Conservation (phyloP, 257 asterid species). For the Phtheirospermum japonicum region DNA sequence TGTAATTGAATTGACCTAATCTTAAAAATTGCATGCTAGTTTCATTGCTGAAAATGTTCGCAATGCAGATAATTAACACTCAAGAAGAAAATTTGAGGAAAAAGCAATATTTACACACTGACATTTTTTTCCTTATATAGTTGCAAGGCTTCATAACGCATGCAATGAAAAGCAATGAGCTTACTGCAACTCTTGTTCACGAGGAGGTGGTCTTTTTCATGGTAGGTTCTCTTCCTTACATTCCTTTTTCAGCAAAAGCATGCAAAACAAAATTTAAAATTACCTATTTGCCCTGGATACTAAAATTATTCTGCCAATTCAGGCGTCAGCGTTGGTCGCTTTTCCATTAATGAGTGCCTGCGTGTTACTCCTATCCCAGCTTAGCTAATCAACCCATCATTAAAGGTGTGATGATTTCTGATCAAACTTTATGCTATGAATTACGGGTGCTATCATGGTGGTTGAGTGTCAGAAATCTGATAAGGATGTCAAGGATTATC, state of each 20-base stretch:
- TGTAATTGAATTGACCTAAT: background rate
- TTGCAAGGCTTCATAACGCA: conserved; percentile 62
- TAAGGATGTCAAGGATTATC: background rate
- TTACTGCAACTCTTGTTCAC: conserved; percentile 61
- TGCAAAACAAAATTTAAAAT: background rate
- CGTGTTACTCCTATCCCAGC: conserved; percentile 47
- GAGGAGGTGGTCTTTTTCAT: conserved; percentile 71
- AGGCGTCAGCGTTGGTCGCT: conserved; percentile 70
- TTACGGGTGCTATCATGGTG: conserved; percentile 18
- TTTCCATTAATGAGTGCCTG: conserved; percentile 58
- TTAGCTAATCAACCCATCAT: conserved; percentile 27
- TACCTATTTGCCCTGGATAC: conserved; percentile 11
- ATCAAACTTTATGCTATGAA: conserved; percentile 6
- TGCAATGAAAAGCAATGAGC: conserved; percentile 47
- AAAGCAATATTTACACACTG: conserved; percentile 7
- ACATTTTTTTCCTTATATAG: conserved; percentile 34
- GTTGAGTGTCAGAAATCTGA: conserved; percentile 17
- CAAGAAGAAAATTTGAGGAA: background rate
- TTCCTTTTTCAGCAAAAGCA: background rate
- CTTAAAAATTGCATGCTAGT: conserved; percentile 7
- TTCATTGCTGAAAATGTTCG: conserved; percentile 16
- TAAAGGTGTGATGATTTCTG: background rate
- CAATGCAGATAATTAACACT: conserved; percentile 3
- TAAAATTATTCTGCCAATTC: conserved; percentile 31
- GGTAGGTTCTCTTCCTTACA: conserved; percentile 40